Base-by-base conservation (phyloP, 106 monocot species). In the Agapanthus africanus region DNA sequence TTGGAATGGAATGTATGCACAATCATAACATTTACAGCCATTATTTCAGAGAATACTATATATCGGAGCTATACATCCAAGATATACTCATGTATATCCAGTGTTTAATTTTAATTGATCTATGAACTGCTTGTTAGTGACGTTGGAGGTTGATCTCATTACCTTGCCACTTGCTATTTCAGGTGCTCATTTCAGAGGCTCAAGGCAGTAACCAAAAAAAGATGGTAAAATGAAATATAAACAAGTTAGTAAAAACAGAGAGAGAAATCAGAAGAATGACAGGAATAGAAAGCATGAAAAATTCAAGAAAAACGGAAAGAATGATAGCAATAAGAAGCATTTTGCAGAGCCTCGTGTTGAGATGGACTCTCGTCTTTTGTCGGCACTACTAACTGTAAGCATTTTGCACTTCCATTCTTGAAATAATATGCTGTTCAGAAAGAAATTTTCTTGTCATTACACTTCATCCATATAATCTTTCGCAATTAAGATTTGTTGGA, bases 291-390 rank as follows among this genome's bases (percentile, higher is more conserved):
- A 82, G 37, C 14, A 33, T 18, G n/a, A n/a, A n/a, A n/a, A n/a
- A n/a, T n/a, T n/a, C 64, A 77, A 40, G 31, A 66, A 23, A 62
- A 34, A 16, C 1, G 85, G 54, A 8, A 78, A 64, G 15, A 67
- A 68, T 25, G 57, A 63, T 23, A 86, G 65, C 61, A 80, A 71
- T 3, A 59, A 69, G 66, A 76, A 82, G 37, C 14, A 33, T 18
- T 63, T 33, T 49, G 32, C 47, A 22, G 88, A 81, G 35, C 77
- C 86, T 2, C 74, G 74, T 74, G 51, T 86, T 41, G 95, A 95
- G 81, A 91, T 95, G 88, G 91, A 95, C 78, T 88, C 91, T 68
- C 81, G 86, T 30, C 77, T 91, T 72, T 71, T 95, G 66, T 95
- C 91, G 63, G 88, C 88, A 37, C 61, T 95, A 31, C 66, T 95